A percentile compares a stretch with the other conserved stretches of the same genome.
Evolutionary conservation across 495 filamentous ascomycete genomes (phyloP).

Genomic region (Bacidia gigantensis): DNA sequence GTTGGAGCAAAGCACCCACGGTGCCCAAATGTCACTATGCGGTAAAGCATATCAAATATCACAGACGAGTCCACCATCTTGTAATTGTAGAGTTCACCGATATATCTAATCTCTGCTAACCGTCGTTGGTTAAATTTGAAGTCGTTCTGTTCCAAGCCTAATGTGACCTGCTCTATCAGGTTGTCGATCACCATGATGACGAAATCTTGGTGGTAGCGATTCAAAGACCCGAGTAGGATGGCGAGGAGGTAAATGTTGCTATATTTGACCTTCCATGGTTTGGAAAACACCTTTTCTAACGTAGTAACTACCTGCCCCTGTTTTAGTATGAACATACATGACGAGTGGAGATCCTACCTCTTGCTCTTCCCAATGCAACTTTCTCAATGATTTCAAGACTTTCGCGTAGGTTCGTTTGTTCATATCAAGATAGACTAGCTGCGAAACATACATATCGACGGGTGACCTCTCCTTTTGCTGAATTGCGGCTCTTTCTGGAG

Average conservation of each 20-base stretch:
- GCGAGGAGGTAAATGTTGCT: constrained; percentile 92
- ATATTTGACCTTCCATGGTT: constrained; percentile 93
- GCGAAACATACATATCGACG: constrained; percentile 81
- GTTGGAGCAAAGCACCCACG: constrained; percentile 31
- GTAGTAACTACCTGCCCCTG: constrained; percentile 54
- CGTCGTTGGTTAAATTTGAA: constrained; percentile 97
- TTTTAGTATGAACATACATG: background rate
- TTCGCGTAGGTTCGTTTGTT: constrained; percentile 89
- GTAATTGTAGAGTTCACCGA: constrained; percentile 96
- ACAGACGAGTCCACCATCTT: constrained; percentile 92
- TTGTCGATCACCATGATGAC: constrained; percentile 80
- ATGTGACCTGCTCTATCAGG: constrained; percentile 70
- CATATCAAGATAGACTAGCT: constrained; percentile 82
- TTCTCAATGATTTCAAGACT: constrained; percentile 81
- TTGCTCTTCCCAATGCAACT: constrained; percentile 91
- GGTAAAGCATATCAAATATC: constrained; percentile 90
- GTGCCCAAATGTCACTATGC: constrained; percentile 84
- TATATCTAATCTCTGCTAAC: constrained; percentile 89
- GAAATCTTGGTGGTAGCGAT: constrained; percentile 85
- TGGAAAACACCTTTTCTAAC: constrained; percentile 83
- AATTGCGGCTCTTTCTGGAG: constrained; percentile 83
- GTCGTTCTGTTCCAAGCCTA: constrained; percentile 88
- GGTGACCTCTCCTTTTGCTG: constrained; percentile 92
- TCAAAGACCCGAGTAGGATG: constrained; percentile 74
- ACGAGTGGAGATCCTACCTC: constrained; percentile 39